Conservation (phyloP, 257 asterid species). For the Henckelia pumila region DNA sequence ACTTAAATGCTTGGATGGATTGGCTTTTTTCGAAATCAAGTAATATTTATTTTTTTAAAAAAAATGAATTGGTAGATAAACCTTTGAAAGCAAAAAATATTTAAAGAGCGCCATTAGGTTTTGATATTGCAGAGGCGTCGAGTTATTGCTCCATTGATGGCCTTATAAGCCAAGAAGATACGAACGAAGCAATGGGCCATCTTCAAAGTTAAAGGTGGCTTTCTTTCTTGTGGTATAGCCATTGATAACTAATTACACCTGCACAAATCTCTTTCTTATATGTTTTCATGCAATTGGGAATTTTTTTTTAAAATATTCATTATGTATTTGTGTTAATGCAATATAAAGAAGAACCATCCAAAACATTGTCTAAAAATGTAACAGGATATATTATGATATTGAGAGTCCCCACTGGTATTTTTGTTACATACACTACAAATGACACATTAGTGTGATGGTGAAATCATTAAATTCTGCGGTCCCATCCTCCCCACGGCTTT, state of each 20-base stretch:
- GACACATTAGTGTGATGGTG: slow-evolving; percentile 3
- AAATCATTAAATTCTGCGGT: neutral
- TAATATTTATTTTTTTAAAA: too few relatives aligned
- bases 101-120: neutral
- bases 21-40: too few relatives aligned
- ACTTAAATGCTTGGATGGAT: neutral
- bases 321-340: too few relatives aligned
- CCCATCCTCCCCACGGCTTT: neutral
- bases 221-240: neutral
- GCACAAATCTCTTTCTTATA: too few relatives aligned
- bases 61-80: neutral
- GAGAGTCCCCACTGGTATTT: neutral
- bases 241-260: too few relatives aligned
- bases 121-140: too few relatives aligned
- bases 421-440: slow-evolving; percentile 13
- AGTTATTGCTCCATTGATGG: neutral
- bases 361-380: neutral
- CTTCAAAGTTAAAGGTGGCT: neutral
- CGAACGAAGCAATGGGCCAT: neutral
- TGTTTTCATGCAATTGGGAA: neutral
- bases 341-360: neutral
- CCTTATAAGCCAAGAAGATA: neutral
- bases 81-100: neutral
- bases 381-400: too few relatives aligned
- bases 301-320: too few relatives aligned